These are phyloP conservation scores for Backusella westeae DNA, from an alignment of 192 early-diverging fungal species.

Conservation along the genomic window DNA sequence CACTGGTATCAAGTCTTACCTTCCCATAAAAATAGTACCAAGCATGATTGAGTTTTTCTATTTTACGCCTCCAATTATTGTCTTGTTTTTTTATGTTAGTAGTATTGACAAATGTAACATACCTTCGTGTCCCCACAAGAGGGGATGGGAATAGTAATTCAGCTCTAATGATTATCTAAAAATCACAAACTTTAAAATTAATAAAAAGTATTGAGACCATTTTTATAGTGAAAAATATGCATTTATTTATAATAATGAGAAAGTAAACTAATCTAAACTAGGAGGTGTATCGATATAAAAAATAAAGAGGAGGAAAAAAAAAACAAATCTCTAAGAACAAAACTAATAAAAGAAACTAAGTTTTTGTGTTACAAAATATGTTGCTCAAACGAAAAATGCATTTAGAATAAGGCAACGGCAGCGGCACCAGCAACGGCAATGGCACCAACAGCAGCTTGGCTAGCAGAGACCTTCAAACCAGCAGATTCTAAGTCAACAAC, in stretches of 20 bases:
- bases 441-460: constrained; percentile 2
- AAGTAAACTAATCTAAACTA: constrained; percentile 1
- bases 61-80: too few species aligned
- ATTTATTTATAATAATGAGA: not conserved
- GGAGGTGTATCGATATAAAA: not conserved
- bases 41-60: too few species aligned
- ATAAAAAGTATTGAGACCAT: not conserved
- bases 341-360: not conserved
- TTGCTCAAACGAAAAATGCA: not conserved
- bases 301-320: not conserved
- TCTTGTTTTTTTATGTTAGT: too few species aligned
- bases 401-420: constrained; percentile 18
- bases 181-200: too few species aligned
- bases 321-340: not conserved
- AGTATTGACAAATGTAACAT: too few species aligned
- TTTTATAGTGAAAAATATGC: not conserved
- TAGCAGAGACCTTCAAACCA: constrained; percentile 9
- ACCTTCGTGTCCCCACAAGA: too few species aligned
- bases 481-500: not conserved
- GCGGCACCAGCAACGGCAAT: constrained; percentile 24
- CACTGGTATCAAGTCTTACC: too few species aligned
- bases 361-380: not conserved
- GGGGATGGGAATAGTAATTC: too few species aligned
- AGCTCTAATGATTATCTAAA: too few species aligned
- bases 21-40: too few species aligned